Evolutionary conservation across 129 eudicot genomes (phyloP).

Genomic region (Arctium minus): DNA sequence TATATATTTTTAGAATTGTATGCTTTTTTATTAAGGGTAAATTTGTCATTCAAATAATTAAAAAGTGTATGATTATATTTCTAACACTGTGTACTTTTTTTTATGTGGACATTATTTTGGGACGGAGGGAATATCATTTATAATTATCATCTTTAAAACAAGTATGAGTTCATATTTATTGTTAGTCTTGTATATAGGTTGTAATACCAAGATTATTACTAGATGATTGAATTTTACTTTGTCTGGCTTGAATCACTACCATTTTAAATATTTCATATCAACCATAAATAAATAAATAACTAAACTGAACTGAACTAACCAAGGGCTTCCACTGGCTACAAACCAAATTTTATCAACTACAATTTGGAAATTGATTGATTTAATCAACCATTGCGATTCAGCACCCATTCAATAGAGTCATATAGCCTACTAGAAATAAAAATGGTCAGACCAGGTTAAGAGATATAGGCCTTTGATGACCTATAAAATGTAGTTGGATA

Average conservation of each 20-base stretch:
- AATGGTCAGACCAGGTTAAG: background rate
- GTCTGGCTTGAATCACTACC: background rate
- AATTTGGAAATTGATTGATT: background rate
- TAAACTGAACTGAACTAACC: no score
- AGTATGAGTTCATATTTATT: background rate
- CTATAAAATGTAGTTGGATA: background rate
- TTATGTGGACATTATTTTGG: background rate
- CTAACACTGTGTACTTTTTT: background rate
- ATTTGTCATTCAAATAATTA: background rate
- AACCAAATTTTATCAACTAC: background rate
- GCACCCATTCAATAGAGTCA: background rate
- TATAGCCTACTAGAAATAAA: background rate
- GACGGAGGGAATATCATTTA: background rate
- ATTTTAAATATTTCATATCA: background rate
- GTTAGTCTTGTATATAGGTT: background rate
- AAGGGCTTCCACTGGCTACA: no score
- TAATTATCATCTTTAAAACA: background rate
- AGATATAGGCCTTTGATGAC: background rate
- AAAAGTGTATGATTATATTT: background rate
- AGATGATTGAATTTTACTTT: background rate
- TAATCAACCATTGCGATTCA: background rate
- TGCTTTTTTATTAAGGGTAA: no score
- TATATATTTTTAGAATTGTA: background rate
- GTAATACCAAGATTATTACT: background rate
- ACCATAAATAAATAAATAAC: background rate